Base-by-base conservation (phyloP, 768 basidiomycete species). In the Tulasnella sp. region DNA sequence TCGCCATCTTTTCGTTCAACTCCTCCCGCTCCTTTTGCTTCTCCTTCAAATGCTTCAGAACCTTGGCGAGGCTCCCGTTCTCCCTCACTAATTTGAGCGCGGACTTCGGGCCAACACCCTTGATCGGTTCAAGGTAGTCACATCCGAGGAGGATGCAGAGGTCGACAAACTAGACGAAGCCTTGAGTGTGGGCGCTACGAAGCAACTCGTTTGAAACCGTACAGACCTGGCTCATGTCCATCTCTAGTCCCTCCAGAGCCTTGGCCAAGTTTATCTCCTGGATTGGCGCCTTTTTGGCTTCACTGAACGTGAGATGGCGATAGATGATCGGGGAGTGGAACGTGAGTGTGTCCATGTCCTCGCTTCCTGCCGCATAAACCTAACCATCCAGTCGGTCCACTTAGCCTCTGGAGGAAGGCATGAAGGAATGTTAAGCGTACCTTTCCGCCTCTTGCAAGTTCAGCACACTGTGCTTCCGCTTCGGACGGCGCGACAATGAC, bases 341-440 rank as follows among this genome's bases (percentile, higher is more conserved):
- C 0, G 96, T 99, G 21, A 99, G 81, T 7, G 96, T 99, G 67
- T 99, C 96, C 96, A 99, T 99, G 71, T 99, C 96, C 73, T 98
- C 96, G 0, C 94, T 96, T 13, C 96, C 96, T 7, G 96, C 94
- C 1, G 90, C 96, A 70, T 90, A 98, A 26, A 98, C 91, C 89
- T 92, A 50, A 26, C 5, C n/a, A 30, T 4, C 21, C 27, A 32
- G 47, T 62, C 38, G 60, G 26, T 32, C 7, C 17, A 32, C 30
- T 51, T 4, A 23, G 19, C 19, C 41, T 11, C 41, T 19, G n/a
- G 11, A 43, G 11, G 11, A 11, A 43, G 11, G 11, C 11, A 11
- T 43, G n/a, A n/a, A 11, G 41, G 41, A 43, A 43, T 19, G 41
- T 11, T 19, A 5, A 29, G 45, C 66, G 54, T 53, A 86, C 95